These are phyloP conservation scores for Rhazya stricta DNA, from an alignment of 257 asterid genomes.

Conservation along the genomic window DNA sequence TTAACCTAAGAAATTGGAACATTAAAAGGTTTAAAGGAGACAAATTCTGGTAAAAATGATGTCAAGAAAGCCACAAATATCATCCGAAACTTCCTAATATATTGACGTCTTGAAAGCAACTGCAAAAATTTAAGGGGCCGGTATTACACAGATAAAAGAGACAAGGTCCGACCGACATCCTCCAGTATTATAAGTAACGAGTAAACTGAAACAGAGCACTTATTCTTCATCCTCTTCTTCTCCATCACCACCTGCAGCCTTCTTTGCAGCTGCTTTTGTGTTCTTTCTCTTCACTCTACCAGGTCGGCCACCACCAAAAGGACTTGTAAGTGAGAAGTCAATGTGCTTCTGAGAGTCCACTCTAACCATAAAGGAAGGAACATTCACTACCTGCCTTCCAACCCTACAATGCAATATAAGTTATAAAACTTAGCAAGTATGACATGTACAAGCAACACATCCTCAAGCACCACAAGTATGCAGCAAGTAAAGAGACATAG, in stretches of 20 bases:
- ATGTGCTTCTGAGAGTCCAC: slow-evolving; percentile 53
- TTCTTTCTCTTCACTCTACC: slow-evolving; percentile 61
- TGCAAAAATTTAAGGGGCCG: background rate
- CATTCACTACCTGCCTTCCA: slow-evolving; percentile 55
- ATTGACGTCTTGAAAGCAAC: background rate
- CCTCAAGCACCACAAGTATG: background rate
- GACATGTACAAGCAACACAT: background rate
- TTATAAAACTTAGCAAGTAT: background rate
- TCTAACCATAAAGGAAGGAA: slow-evolving; percentile 48
- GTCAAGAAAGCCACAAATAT: background rate
- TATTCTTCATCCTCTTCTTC: slow-evolving; percentile 48
- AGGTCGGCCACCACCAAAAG: slow-evolving; percentile 55
- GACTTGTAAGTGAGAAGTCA: slow-evolving; percentile 51
- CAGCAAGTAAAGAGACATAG: background rate
- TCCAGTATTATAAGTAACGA: background rate
- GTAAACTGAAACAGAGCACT: background rate
- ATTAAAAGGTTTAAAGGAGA: background rate
- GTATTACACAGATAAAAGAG: background rate
- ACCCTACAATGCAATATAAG: slow-evolving; percentile 29
- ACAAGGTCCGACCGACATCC: background rate
- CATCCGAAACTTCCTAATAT: slow-evolving; percentile 17
- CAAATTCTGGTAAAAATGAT: background rate
- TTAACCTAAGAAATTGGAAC: background rate
- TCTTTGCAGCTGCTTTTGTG: slow-evolving; percentile 52
- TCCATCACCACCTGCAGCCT: slow-evolving; percentile 49